A percentile compares a stretch with the other conserved stretches of the same genome.
These are phyloP conservation scores for Juglanconis oblonga DNA, from an alignment of 2,329 filamentous ascomycete genomes.

Conservation along the genomic window DNA sequence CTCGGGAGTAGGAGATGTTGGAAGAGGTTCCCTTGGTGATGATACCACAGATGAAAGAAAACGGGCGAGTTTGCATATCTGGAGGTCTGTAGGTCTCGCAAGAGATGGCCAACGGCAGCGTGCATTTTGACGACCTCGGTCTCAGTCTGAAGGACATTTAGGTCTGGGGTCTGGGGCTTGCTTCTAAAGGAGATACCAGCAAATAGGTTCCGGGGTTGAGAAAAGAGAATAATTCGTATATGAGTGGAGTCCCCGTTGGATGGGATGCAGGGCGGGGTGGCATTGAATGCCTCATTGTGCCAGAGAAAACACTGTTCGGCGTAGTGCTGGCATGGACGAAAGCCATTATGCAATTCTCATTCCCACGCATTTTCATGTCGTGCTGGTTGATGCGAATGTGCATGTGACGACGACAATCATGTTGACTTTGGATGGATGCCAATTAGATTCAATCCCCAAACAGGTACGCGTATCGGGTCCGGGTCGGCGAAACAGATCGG, in stretches of 20 bases:
- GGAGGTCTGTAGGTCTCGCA: neutral
- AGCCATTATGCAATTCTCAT: too few species aligned
- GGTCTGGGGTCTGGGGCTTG: neutral
- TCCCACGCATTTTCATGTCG: neutral
- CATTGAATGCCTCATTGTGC: neutral
- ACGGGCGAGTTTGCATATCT: neutral
- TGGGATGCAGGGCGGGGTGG: too few species aligned
- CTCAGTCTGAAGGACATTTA: neutral
- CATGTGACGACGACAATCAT: too few species aligned
- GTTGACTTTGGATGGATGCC: too few species aligned
- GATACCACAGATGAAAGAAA: neutral
- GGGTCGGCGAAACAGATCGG: too few species aligned
- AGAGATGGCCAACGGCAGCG: neutral
- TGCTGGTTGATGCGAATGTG: too few species aligned
- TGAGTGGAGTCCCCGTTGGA: neutral
- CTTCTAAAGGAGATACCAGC: conserved; percentile 10
- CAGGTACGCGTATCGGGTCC: too few species aligned
- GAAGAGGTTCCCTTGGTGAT: neutral
- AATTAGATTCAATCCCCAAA: too few species aligned
- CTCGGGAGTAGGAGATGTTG: too few species aligned
- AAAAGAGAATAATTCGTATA: neutral
- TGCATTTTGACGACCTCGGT: neutral
- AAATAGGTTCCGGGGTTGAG: neutral
- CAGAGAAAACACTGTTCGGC: too few species aligned
- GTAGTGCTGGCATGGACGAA: too few species aligned